These are phyloP conservation scores for Marchantia paleacea DNA, from an alignment of 225 moss, liverwort and hornwort species.

Conservation along the genomic window DNA sequence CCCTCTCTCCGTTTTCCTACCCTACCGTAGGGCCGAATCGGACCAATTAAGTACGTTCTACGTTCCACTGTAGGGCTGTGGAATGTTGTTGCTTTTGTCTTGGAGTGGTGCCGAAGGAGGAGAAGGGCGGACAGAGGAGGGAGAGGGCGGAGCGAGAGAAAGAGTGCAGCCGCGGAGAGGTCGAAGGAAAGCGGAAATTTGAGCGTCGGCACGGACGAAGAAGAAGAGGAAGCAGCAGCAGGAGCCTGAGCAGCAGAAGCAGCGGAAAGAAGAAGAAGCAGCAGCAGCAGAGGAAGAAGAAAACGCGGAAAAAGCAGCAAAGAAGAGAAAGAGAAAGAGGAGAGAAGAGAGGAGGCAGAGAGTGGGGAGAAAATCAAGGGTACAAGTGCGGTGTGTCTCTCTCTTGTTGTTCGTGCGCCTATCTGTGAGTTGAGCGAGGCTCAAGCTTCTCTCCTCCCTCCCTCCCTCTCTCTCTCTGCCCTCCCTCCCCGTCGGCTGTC, in stretches of 20 bases:
- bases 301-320: neutral
- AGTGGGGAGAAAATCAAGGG: constrained; percentile 7
- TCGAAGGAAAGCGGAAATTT: constrained; percentile 1
- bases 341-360: too few relatives aligned
- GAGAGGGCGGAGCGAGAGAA: neutral
- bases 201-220: neutral
- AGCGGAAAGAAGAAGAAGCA: neutral
- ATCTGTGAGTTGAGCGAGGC: neutral
- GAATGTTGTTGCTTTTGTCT: constrained; percentile 13
- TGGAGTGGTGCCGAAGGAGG: neutral
- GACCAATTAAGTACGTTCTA: neutral
- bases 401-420: neutral
- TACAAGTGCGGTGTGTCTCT: neutral
- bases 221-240: too few relatives aligned
- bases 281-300: neutral
- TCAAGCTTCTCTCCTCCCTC: constrained; percentile 1
- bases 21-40: neutral
- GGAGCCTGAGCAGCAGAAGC: too few relatives aligned
- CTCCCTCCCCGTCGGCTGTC: neutral
- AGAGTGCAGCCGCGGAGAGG: neutral
- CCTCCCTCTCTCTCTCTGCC: neutral
- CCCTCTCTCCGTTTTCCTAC: neutral
- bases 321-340: neutral
- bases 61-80: neutral
- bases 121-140: too few relatives aligned